phyloP scores from a whole-genome alignment of 257 asterid species.

The Galeopsis tetrahit region DNA sequence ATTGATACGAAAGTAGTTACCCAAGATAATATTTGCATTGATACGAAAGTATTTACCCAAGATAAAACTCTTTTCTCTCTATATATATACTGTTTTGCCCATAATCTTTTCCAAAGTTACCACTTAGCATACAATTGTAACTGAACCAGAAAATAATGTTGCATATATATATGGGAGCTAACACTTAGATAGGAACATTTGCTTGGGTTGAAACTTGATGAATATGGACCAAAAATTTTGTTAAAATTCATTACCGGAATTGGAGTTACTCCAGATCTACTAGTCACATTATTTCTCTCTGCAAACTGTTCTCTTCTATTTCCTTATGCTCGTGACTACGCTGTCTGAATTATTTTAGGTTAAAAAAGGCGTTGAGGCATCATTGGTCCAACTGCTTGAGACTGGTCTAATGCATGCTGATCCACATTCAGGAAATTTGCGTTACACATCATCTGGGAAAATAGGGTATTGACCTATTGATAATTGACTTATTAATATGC shows the following conservation, averaged over 20 bases:
- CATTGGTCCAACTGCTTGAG: slow-evolving; percentile 91
- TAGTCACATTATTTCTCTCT: slow-evolving; percentile 19
- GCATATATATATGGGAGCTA: background rate
- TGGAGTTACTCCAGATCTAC: slow-evolving; percentile 14
- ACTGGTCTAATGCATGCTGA: slow-evolving; percentile 97
- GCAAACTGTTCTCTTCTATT: slow-evolving; percentile 5
- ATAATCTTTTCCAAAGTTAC: background rate
- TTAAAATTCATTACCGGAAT: slow-evolving; percentile 11
- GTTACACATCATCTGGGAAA: slow-evolving; percentile 71
- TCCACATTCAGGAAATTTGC: slow-evolving; percentile 96
- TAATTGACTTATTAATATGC: slow-evolving; percentile 22
- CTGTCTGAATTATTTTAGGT: slow-evolving; percentile 54
- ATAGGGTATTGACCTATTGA: slow-evolving; percentile 66
- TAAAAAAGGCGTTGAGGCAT: slow-evolving; percentile 92
- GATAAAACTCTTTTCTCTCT: no score
- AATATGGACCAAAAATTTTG: background rate
- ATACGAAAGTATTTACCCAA: slow-evolving; percentile 15
- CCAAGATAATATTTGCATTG: background rate
- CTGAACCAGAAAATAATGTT: background rate
- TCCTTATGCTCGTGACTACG: slow-evolving; percentile 29
- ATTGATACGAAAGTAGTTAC: slow-evolving; percentile 19
- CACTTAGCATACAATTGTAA: background rate
- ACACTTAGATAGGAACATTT: background rate
- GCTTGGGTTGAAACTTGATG: slow-evolving; percentile 13
- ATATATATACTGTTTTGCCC: background rate